Evolutionary conservation across 208 protist species (phyloP).

Genomic region (Acanthamoeba sp.): DNA sequence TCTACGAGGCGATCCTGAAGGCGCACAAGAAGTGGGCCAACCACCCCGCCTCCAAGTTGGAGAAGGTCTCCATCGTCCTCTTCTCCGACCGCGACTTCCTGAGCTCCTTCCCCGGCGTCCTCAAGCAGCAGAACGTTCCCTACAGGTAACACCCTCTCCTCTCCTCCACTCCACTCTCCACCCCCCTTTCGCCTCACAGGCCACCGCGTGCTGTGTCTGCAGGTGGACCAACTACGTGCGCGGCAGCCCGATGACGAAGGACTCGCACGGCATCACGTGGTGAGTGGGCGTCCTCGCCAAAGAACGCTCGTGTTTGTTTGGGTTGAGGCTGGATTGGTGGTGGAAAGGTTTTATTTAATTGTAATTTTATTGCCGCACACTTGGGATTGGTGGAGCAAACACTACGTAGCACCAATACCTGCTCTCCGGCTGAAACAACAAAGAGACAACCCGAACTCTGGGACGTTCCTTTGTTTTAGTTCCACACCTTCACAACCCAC

Average conservation of each 20-base stretch:
- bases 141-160: neutral
- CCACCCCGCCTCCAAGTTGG: conserved; percentile 41
- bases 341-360: too few relatives aligned
- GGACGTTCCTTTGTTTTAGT: too few relatives aligned
- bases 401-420: neutral
- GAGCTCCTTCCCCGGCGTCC: neutral
- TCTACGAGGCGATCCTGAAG: conserved; percentile 69
- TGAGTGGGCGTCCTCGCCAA: too few relatives aligned
- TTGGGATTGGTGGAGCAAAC: neutral
- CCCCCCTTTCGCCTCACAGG: neutral
- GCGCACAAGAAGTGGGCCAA: conserved; percentile 74
- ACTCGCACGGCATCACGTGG: conserved; percentile 1
- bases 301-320: neutral
- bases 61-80: conserved; percentile 59
- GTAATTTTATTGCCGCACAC: too few relatives aligned
- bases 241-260: conserved; percentile 19
- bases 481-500: too few relatives aligned
- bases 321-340: too few relatives aligned
- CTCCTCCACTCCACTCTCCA: neutral
- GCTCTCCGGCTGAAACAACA: too few relatives aligned
- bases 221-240: conserved; percentile 36
- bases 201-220: neutral
- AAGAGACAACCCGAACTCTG: too few relatives aligned
- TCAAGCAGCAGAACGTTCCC: conserved; percentile 41
- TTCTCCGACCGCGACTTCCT: conserved; percentile 62